Base-by-base conservation (phyloP, 2,329 filamentous ascomycete genomes). In the Fusarium sp. region DNA sequence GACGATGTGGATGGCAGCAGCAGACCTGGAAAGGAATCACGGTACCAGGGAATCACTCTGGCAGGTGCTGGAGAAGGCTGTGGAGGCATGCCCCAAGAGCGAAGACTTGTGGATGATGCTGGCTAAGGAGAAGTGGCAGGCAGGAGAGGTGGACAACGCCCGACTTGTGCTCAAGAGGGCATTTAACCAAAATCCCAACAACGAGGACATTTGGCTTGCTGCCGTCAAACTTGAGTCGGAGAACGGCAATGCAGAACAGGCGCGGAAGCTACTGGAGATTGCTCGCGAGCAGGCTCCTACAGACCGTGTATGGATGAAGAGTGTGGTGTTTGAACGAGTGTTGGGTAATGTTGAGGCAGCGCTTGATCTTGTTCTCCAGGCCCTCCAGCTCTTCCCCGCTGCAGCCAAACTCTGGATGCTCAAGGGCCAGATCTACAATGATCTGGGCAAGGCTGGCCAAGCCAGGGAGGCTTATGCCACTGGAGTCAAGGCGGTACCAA, bases 291-390 rank as follows among this genome's bases (percentile, higher is more conserved):
- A 97, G 79, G 95, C 96, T 2, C 94, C 95, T 2, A 99, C 96
- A 0, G 96, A 98, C 77, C 92, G 96, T 48, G 95, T 99, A 8
- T 99, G 95, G 92, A 96, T 97, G 85, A 97, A 98, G 83, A 95
- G 92, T 74, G 94, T 96, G 11, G 93, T 94, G 0, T 97, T 97
- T 76, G 96, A 99, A 81, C 89, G 96, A 13, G 94, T 97, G 73
- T 85, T 94, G 23, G 92, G 91, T 60, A 92, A 96, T 73, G 86
- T 86, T 28, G 94, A 97, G 48, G 90, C 90, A 2, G 95, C 96
- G 0, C 87, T 99, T 13, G 93, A 97, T 75, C 90, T 99, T 11
- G 93, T 93, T 44, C 94, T 95, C 64, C 92, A 97, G 78, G 96
- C 92, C 1, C 84, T 99, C 37, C 91, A 95, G 71, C 87, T 94